A percentile compares a stretch with the other conserved stretches of the same genome.
These are phyloP conservation scores for Aspergillus puulaauensis DNA, from an alignment of 2,329 filamentous ascomycete species.

Conservation along the genomic window DNA sequence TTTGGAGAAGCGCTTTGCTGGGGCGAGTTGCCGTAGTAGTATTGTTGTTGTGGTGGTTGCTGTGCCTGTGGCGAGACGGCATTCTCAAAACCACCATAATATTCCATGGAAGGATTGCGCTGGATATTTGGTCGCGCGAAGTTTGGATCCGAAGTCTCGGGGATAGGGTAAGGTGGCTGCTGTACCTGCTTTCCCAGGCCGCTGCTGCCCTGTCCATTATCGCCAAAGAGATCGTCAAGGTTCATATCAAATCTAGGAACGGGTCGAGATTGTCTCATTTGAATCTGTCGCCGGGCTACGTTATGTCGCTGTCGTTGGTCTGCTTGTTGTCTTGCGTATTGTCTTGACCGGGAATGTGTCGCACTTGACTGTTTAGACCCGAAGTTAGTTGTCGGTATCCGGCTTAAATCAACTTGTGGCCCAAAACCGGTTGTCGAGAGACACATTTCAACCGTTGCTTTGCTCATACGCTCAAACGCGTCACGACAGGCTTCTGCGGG, in stretches of 20 bases:
- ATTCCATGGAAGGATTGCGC: constrained; percentile 33
- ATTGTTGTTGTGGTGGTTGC: constrained; percentile 27
- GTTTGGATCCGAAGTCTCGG: constrained; percentile 24
- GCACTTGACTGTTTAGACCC: constrained; percentile 16
- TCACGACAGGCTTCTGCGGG: constrained; percentile 93
- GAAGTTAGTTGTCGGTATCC: constrained; percentile 16
- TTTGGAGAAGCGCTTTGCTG: constrained; percentile 34
- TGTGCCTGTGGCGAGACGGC: constrained; percentile 32
- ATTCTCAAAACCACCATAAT: constrained; percentile 35
- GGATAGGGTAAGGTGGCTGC: constrained; percentile 18
- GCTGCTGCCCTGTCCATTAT: constrained; percentile 39
- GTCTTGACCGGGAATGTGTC: constrained; percentile 12
- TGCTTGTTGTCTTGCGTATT: constrained; percentile 11
- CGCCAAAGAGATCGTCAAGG: constrained; percentile 52
- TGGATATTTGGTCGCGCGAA: constrained; percentile 27
- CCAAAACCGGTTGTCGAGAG: constrained; percentile 83
- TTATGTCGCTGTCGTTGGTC: constrained; percentile 26
- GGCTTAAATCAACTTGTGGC: constrained; percentile 34
- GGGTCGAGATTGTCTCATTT: constrained; percentile 42
- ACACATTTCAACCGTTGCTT: constrained; percentile 93
- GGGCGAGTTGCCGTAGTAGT: constrained; percentile 35
- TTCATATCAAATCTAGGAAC: constrained; percentile 61
- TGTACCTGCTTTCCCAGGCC: constrained; percentile 28
- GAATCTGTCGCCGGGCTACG: constrained; percentile 32
- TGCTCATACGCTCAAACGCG: constrained; percentile 91